A percentile compares a stretch with the other conserved stretches of the same genome.
phyloP scores from a whole-genome alignment of 306 rosid species.

The Glycyrrhiza uralensis region DNA sequence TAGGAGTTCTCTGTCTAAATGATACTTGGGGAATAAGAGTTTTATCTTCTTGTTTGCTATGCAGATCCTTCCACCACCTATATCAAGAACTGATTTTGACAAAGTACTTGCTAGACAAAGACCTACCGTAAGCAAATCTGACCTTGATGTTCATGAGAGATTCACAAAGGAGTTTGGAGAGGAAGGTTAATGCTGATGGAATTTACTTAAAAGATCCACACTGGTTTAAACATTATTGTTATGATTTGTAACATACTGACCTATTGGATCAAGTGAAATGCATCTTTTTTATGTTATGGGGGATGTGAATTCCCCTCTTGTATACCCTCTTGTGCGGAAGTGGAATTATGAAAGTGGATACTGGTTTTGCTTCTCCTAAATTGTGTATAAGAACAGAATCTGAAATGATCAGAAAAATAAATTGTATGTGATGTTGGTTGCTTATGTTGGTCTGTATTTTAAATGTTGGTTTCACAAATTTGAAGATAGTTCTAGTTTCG shows the following conservation, averaged over 20 bases:
- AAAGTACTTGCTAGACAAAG: conserved; percentile 97
- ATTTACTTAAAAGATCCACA: conserved; percentile 38
- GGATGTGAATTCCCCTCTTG: conserved; percentile 44
- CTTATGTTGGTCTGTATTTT: conserved; percentile 12
- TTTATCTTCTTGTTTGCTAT: conserved; percentile 16
- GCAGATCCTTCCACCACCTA: conserved; percentile 98
- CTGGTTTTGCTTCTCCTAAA: conserved; percentile 39
- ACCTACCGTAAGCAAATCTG: conserved; percentile 93
- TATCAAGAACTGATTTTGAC: conserved; percentile 79
- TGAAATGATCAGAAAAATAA: conserved; percentile 33
- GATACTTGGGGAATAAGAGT: background rate
- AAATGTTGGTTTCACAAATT: background rate
- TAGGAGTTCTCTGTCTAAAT: background rate
- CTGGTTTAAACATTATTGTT: conserved; percentile 27
- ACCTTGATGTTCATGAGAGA: conserved; percentile 89
- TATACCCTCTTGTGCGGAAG: conserved; percentile 31
- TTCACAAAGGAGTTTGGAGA: conserved; percentile 98
- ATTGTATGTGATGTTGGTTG: conserved; percentile 12
- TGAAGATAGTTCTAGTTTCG: background rate
- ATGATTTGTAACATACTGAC: conserved; percentile 39
- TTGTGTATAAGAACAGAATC: conserved; percentile 49
- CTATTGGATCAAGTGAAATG: conserved; percentile 47
- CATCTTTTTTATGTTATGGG: conserved; percentile 27
- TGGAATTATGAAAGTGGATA: conserved; percentile 32
- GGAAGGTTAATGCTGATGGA: conserved; percentile 73